Conservation (phyloP, 176 grass and related monocot genomes). For the Musa schizocarpa region DNA sequence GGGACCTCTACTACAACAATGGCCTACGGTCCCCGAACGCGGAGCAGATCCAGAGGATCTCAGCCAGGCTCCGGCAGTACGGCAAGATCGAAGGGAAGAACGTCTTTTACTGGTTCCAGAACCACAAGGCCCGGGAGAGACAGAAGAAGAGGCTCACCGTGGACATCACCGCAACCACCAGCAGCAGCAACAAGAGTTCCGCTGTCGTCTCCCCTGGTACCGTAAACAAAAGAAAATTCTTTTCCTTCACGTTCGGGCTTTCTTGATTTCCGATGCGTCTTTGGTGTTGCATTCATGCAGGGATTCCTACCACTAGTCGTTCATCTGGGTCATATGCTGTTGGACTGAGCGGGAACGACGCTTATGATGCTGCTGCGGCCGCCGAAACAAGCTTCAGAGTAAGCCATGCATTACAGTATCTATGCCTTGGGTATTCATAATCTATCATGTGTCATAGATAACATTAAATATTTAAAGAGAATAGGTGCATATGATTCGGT, state of each 20-base stretch:
- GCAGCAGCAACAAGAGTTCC: neutral
- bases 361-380: conserved; percentile 12
- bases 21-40: conserved; percentile 79
- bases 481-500: no score
- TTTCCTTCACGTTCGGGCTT: neutral
- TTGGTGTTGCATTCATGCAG: conserved; percentile 6
- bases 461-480: no score
- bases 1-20: conserved; percentile 82
- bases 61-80: conserved; percentile 60
- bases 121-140: conserved; percentile 94
- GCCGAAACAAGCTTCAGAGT: conserved; percentile 37
- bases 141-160: conserved; percentile 77
- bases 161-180: conserved; percentile 5
- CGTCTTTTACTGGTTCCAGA: conserved; percentile 99
- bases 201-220: conserved; percentile 18
- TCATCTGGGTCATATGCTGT: conserved; percentile 11
- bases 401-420: neutral
- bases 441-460: no score
- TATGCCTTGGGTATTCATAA: no score
- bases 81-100: conserved; percentile 98
- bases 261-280: neutral
- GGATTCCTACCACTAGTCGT: neutral
- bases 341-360: neutral
- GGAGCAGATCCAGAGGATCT: conserved; percentile 95
- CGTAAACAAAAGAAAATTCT: neutral